Evolutionary conservation across 139 green algal genomes (phyloP).

Genomic region (Yamagishiella unicocca): DNA sequence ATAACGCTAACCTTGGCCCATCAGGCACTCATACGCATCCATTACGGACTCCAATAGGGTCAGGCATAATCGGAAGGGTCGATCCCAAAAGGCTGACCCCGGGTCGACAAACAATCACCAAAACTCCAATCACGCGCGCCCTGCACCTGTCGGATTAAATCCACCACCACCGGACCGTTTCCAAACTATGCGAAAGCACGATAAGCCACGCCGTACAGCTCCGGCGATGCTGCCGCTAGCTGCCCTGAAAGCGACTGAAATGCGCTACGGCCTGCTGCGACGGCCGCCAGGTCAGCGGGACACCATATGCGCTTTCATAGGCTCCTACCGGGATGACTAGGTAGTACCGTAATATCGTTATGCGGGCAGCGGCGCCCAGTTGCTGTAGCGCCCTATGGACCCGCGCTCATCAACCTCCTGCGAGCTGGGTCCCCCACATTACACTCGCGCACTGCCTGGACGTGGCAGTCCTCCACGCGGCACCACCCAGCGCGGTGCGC

Average conservation of each 20-base stretch:
- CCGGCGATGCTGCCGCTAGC: neutral
- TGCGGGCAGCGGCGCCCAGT: neutral
- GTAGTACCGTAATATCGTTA: neutral
- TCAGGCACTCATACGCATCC: too few relatives aligned
- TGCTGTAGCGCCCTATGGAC: neutral
- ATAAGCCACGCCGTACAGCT: neutral
- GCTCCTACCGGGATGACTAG: neutral
- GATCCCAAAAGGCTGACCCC: too few relatives aligned
- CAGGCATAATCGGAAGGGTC: too few relatives aligned
- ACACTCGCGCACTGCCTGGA: too few relatives aligned
- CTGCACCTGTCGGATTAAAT: neutral
- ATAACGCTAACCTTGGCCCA: too few relatives aligned
- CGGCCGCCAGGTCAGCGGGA: neutral
- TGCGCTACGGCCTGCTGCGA: neutral
- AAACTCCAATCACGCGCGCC: too few relatives aligned
- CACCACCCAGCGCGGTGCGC: too few relatives aligned
- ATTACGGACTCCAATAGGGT: too few relatives aligned
- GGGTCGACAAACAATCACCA: too few relatives aligned
- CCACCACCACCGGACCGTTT: neutral
- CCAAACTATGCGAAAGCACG: neutral
- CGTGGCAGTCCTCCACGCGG: too few relatives aligned
- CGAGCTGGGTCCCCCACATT: neutral
- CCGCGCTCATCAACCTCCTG: too few relatives aligned
- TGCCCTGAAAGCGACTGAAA: neutral
- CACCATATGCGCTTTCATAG: conserved; percentile 8